Conservation (phyloP, 2,329 filamentous ascomycete species). For the Pseudogymnoascus sp. region DNA sequence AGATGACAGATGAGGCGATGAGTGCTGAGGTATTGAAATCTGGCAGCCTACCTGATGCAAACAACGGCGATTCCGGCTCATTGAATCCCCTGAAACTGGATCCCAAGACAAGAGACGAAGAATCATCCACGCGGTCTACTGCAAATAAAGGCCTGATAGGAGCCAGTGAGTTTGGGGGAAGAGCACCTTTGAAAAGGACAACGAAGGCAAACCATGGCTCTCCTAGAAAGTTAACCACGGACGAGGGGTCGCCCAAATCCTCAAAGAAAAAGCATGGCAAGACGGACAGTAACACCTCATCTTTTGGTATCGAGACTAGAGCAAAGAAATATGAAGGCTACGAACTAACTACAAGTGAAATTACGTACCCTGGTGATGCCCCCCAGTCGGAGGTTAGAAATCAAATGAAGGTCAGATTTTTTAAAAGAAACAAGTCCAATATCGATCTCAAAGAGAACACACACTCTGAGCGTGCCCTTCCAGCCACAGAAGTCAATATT, state of each 20-base stretch:
- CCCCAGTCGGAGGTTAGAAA: not conserved
- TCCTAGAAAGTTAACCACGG: not conserved
- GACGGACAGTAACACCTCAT: slow-evolving; percentile 4
- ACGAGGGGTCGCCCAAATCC: not conserved
- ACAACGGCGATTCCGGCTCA: not conserved
- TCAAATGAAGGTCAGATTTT: not conserved
- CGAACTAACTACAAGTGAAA: not conserved
- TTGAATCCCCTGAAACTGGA: not conserved
- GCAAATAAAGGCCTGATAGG: not conserved
- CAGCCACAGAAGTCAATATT: not conserved
- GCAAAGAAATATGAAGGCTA: not conserved
- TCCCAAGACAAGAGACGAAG: not conserved
- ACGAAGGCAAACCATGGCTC: not conserved
- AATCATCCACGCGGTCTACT: not conserved
- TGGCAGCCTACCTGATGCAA: not conserved
- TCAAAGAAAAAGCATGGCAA: not conserved
- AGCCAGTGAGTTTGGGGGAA: not conserved
- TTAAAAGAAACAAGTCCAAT: not conserved
- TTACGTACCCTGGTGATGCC: not conserved
- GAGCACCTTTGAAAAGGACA: not conserved
- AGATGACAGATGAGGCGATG: not conserved
- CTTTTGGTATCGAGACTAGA: not conserved
- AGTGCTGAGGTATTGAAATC: not conserved
- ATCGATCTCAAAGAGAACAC: slow-evolving; percentile 7
- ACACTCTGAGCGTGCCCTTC: not conserved